Evolutionary conservation across 768 basidiomycete species (phyloP).

Genomic region (Kwoniella dendrophila): DNA sequence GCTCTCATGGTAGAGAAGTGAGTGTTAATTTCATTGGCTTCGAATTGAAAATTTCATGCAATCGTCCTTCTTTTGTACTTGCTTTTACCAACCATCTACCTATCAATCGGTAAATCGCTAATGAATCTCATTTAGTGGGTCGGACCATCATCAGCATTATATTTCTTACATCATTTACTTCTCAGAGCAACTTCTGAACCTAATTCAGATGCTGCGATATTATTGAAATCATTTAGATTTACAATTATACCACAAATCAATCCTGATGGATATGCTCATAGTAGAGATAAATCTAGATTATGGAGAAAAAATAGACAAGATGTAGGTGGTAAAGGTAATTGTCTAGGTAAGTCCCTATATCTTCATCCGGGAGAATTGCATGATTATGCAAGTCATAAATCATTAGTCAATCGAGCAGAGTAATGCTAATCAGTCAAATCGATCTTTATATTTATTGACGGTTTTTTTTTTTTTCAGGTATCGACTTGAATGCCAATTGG

Average conservation of each 20-base stretch:
- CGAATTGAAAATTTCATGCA: conserved; percentile 6
- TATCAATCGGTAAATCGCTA: not conserved
- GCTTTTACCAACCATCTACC: not conserved
- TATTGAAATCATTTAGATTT: conserved; percentile 62
- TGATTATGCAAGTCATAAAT: too few relatives aligned
- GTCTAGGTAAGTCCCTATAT: conserved; percentile 46
- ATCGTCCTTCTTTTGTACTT: not conserved
- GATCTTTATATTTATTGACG: too few relatives aligned
- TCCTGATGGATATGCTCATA: conserved; percentile 57
- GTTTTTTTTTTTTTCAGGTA: conserved; percentile 57
- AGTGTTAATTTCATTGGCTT: conserved; percentile 39
- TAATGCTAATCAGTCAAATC: too few relatives aligned
- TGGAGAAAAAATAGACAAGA: conserved; percentile 55
- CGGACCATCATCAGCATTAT: conserved; percentile 71
- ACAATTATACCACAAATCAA: conserved; percentile 54
- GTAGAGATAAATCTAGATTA: conserved; percentile 72
- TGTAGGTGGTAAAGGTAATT: conserved; percentile 49
- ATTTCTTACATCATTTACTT: conserved; percentile 72
- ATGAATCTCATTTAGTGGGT: conserved; percentile 65
- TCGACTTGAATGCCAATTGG: conserved; percentile 80
- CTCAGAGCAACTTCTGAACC: conserved; percentile 57
- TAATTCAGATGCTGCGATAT: conserved; percentile 57
- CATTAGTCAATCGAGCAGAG: too few relatives aligned
- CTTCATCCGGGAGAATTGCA: too few relatives aligned
- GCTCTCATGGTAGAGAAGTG: conserved; percentile 76